Conservation (phyloP, 208 protist genomes). For the Leishmania braziliensis region DNA sequence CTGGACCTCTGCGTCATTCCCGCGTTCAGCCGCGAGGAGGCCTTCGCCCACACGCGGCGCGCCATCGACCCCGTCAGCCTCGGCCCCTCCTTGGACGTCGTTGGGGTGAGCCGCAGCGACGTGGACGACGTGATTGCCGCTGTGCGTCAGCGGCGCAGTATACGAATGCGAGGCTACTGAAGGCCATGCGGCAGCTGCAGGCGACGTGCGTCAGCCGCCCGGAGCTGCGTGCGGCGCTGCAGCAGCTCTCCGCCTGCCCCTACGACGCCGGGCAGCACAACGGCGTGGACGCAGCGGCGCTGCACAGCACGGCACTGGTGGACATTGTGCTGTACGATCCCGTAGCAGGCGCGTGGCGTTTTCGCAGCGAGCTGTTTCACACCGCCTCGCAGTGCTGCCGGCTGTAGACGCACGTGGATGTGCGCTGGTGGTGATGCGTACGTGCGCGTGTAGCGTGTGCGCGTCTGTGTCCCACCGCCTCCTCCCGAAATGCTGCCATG, state of each 20-base stretch:
- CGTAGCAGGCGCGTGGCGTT: constrained; percentile 73
- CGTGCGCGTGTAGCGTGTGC: no score
- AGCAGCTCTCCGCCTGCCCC: neutral
- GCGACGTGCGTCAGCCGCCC: no score
- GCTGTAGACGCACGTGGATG: constrained; percentile 13
- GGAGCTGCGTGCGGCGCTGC: no score
- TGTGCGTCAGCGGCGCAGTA: constrained; percentile 63
- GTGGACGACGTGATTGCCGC: constrained; percentile 14
- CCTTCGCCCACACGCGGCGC: no score
- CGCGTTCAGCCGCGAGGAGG: no score
- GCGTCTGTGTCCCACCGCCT: no score
- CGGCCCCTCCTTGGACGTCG: no score
- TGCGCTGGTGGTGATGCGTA: neutral
- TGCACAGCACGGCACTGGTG: constrained; percentile 49
- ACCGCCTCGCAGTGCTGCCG: constrained; percentile 70
- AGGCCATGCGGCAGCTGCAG: no score
- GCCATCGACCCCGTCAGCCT: no score
- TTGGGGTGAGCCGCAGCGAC: no score
- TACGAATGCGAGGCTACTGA: constrained; percentile 13
- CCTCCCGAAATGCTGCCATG: no score
- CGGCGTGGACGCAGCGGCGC: constrained; percentile 37
- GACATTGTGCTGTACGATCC: constrained; percentile 86
- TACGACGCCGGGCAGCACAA: constrained; percentile 54
- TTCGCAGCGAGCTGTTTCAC: constrained; percentile 75
- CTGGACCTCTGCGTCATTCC: no score